Evolutionary conservation across 2,329 filamentous ascomycete species (phyloP), one percentile per base, ranked within the genome.

Genomic region (Immersiporthe knoxdaviesiana): DNA sequence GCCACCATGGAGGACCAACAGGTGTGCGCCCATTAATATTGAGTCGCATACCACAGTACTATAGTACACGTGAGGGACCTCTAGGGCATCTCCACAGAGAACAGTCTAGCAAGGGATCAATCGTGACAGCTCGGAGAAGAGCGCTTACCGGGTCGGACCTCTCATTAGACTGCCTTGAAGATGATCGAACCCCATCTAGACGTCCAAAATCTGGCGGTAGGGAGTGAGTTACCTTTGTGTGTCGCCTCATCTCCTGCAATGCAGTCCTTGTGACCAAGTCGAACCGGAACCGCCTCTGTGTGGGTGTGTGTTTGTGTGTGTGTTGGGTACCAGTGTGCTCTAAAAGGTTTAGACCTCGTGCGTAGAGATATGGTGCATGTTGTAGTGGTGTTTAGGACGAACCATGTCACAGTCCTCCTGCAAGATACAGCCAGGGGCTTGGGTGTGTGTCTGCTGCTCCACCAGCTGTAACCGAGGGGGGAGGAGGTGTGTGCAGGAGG

Each of bases 381-480:
- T 56, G 24, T 56, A 27, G 24, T 56, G 14, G 12, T 56, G 52
- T 30, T 56, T 24, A 56, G 52, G 27, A 16, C 52, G 30, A 24
- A 27, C n/a, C 30, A 27, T 32, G 52, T 18, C 50, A 54, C 24
- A 54, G 50, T 54, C 50, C 14, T 35, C 27, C 52, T 32, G 52
- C 52, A 32, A 56, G 52, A 56, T 16, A 56, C 52, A 56, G 52
- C 52, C 27, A 56, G 14, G 52, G 52, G 52, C 14, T 18, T 8
- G 14, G 16, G 12, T n/a, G 12, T 30, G 52, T 56, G 52, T 30
- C 52, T 56, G 24, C 12, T 30, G 24, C 52, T 56, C 52, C 52
- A 56, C 52, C 44, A 32, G 52, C 52, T 56, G 52, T 56, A 56
- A 27, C 52, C 52, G 52, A 56, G 11, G 37, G 44, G 44, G 21